Conservation (phyloP, 1,284 basidiomycete genomes). For the Ustilago curta region DNA sequence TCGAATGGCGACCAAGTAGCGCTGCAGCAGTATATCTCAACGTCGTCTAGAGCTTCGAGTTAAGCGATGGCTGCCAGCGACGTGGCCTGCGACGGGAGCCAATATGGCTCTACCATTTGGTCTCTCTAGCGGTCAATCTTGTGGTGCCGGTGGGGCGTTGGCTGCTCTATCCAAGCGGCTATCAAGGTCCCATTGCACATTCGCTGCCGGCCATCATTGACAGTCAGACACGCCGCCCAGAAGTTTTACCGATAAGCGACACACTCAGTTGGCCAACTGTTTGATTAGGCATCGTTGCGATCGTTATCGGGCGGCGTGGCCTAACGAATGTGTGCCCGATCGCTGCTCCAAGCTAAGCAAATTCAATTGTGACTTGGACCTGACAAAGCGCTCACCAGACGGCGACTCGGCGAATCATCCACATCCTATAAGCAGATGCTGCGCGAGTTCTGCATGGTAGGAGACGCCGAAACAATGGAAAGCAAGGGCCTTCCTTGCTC, state of each 20-base stretch:
- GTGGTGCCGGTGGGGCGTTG: slow-evolving; percentile 18
- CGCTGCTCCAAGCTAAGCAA: not conserved
- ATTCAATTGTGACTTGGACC: too few relatives aligned
- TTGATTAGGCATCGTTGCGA: not conserved
- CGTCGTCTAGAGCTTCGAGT: slow-evolving; percentile 5
- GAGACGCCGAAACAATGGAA: not conserved
- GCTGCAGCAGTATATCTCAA: too few relatives aligned
- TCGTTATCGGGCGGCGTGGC: not conserved
- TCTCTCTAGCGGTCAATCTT: slow-evolving; percentile 21
- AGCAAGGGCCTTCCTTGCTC: not conserved
- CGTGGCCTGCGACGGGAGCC: slow-evolving; percentile 31
- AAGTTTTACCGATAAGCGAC: too few relatives aligned
- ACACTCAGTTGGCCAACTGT: too few relatives aligned
- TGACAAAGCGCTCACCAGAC: not conserved
- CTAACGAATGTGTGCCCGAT: not conserved
- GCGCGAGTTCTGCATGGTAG: slow-evolving; percentile 1
- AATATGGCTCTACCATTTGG: slow-evolving; percentile 41
- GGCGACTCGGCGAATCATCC: slow-evolving; percentile 30
- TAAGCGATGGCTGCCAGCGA: slow-evolving; percentile 31
- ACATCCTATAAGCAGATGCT: too few relatives aligned
- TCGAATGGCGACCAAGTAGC: too few relatives aligned
- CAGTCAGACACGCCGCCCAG: too few relatives aligned
- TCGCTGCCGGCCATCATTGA: not conserved
- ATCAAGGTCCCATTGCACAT: slow-evolving; percentile 25
- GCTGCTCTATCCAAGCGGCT: slow-evolving; percentile 10